These are phyloP conservation scores for Pelargonium fulgidum DNA, from an alignment of 441 rosid species.

Conservation along the genomic window DNA sequence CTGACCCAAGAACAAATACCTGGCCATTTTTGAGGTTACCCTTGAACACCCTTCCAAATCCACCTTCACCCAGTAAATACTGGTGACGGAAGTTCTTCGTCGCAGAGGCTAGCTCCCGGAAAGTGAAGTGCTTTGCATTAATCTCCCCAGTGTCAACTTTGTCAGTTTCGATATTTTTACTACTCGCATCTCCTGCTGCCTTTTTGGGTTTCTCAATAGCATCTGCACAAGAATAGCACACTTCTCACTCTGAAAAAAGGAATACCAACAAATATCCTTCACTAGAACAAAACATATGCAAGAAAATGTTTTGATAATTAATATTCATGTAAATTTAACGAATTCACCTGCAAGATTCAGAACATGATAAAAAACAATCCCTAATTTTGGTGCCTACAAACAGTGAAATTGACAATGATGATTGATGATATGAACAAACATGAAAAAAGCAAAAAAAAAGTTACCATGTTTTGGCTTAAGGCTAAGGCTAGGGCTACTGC, in stretches of 20 bases:
- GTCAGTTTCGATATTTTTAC: background rate
- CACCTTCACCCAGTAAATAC: slow-evolving; percentile 78
- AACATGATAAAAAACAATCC: too few species aligned
- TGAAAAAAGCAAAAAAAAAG: too few species aligned
- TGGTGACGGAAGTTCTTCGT: slow-evolving; percentile 82
- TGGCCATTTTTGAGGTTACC: slow-evolving; percentile 40
- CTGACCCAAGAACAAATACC: too few species aligned
- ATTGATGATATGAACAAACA: too few species aligned
- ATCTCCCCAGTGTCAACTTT: slow-evolving; percentile 21
- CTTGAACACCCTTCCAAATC: slow-evolving; percentile 64
- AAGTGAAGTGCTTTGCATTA: slow-evolving; percentile 43
- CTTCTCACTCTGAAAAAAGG: background rate
- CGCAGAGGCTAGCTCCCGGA: slow-evolving; percentile 77
- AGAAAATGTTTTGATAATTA: too few species aligned
- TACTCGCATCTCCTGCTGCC: slow-evolving; percentile 5
- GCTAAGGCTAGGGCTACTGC: background rate
- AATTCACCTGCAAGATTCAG: too few species aligned
- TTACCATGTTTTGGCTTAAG: too few species aligned
- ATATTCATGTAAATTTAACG: too few species aligned
- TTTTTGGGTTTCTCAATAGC: slow-evolving; percentile 25
- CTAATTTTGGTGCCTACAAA: too few species aligned
- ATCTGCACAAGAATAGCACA: slow-evolving; percentile 16
- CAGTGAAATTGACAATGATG: too few species aligned
- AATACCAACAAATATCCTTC: too few species aligned
- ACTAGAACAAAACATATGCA: too few species aligned